Evolutionary conservation across 345 rosid genomes (phyloP).

Genomic region (Camelina hispida): DNA sequence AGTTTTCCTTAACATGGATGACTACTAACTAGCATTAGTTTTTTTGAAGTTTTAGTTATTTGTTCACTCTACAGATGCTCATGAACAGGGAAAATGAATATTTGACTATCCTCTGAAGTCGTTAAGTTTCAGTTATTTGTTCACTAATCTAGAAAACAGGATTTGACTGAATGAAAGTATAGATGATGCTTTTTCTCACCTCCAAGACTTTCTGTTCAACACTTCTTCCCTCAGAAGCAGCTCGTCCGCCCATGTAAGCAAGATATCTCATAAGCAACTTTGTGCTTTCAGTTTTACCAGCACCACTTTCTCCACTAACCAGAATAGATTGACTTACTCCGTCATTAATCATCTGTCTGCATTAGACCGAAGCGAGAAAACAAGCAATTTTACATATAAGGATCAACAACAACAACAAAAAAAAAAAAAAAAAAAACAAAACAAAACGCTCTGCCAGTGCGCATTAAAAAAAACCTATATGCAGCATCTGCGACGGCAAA

Average conservation of each 20-base stretch:
- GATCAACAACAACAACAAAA: neutral
- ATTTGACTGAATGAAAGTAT: slow-evolving; percentile 5
- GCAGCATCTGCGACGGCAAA: slow-evolving; percentile 99
- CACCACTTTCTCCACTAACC: slow-evolving; percentile 99
- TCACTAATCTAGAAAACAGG: slow-evolving; percentile 23
- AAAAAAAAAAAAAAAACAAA: too few species aligned
- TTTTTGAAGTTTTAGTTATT: neutral
- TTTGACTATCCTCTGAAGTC: slow-evolving; percentile 22
- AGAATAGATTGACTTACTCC: slow-evolving; percentile 91
- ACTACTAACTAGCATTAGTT: slow-evolving; percentile 26
- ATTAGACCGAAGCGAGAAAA: slow-evolving; percentile 11
- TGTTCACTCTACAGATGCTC: slow-evolving; percentile 13
- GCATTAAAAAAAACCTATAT: slow-evolving; percentile 69
- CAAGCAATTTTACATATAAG: neutral
- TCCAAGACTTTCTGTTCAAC: slow-evolving; percentile 99
- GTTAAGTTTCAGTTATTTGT: slow-evolving; percentile 15
- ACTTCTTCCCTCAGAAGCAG: slow-evolving; percentile 89
- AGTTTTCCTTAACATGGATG: slow-evolving; percentile 16
- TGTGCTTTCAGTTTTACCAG: slow-evolving; percentile 99
- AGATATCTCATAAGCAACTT: slow-evolving; percentile 97
- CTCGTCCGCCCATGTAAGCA: slow-evolving; percentile 99
- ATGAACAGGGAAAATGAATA: slow-evolving; percentile 22
- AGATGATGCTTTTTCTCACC: slow-evolving; percentile 50
- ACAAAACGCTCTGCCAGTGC: neutral
- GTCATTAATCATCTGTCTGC: slow-evolving; percentile 93